Conservation (phyloP, 441 rosid species). For the Eruca vesicaria region DNA sequence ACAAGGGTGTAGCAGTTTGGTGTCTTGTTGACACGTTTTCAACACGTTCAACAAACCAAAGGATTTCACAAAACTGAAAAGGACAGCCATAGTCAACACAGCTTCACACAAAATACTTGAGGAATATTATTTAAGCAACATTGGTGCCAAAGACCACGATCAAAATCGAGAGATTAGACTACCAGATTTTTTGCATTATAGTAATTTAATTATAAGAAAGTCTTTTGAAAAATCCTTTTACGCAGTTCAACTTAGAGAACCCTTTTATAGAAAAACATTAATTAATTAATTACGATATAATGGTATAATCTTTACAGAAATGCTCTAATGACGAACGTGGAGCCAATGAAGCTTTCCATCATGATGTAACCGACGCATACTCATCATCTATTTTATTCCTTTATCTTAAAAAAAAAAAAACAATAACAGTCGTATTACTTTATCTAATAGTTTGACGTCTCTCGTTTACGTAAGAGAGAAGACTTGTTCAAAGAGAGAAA, state of each 20-base stretch:
- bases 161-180: not conserved
- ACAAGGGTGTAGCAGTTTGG: slow-evolving; percentile 1
- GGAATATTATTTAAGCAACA: not conserved
- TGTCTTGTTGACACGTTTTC: slow-evolving; percentile 11
- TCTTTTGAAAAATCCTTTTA: not conserved
- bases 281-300: not conserved
- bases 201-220: not conserved
- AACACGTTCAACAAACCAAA: not conserved
- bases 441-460: slow-evolving; percentile 4
- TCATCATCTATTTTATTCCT: not conserved
- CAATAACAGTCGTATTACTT: not conserved
- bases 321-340: slow-evolving; percentile 12
- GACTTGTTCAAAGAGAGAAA: slow-evolving; percentile 37
- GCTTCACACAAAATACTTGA: not conserved
- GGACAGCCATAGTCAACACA: not conserved
- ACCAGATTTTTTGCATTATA: not conserved
- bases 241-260: not conserved
- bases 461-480: slow-evolving; percentile 1
- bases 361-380: not conserved
- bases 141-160: not conserved
- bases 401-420: not conserved
- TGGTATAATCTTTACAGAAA: not conserved
- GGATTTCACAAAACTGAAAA: not conserved
- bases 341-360: not conserved
- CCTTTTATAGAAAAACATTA: not conserved